Percentiles rank a stretch among this genome's conserved stretches.
Evolutionary conservation across 2,329 filamentous ascomycete genomes (phyloP).

Genomic region (Calonectria leucothoes): DNA sequence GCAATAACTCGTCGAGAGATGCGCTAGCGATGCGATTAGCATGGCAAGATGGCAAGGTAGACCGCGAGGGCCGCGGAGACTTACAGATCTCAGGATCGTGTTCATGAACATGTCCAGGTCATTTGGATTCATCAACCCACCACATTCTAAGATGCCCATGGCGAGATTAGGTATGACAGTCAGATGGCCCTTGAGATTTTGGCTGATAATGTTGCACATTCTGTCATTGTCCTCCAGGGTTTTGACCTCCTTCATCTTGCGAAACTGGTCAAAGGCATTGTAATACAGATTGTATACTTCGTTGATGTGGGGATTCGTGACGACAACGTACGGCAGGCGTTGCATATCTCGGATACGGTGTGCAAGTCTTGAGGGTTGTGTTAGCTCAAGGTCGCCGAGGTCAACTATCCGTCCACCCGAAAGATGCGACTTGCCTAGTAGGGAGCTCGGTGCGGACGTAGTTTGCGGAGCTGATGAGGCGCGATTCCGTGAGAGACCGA

Average conservation of each 20-base stretch:
- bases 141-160: constrained; percentile 93
- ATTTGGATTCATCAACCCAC: constrained; percentile 81
- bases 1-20: constrained; percentile 97
- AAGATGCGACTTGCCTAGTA: constrained; percentile 56
- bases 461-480: constrained; percentile 93
- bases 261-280: constrained; percentile 92
- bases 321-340: constrained; percentile 92
- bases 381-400: constrained; percentile 15
- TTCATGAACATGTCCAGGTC: constrained; percentile 97
- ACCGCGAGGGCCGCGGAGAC: constrained; percentile 40
- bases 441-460: constrained; percentile 97
- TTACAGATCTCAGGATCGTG: constrained; percentile 86
- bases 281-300: constrained; percentile 98
- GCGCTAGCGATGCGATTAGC: constrained; percentile 63
- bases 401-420: background rate
- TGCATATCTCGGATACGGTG: constrained; percentile 98
- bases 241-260: constrained; percentile 85
- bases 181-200: constrained; percentile 87
- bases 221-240: constrained; percentile 89
- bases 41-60: constrained; percentile 5
- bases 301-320: constrained; percentile 93
- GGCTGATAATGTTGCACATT: constrained; percentile 83
- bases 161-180: constrained; percentile 94
- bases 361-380: constrained; percentile 71
- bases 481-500: constrained; percentile 87